A percentile compares a stretch with the other conserved stretches of the same genome.
These are phyloP conservation scores for Anacardium occidentale DNA, from an alignment of 345 rosid species.

Conservation along the genomic window DNA sequence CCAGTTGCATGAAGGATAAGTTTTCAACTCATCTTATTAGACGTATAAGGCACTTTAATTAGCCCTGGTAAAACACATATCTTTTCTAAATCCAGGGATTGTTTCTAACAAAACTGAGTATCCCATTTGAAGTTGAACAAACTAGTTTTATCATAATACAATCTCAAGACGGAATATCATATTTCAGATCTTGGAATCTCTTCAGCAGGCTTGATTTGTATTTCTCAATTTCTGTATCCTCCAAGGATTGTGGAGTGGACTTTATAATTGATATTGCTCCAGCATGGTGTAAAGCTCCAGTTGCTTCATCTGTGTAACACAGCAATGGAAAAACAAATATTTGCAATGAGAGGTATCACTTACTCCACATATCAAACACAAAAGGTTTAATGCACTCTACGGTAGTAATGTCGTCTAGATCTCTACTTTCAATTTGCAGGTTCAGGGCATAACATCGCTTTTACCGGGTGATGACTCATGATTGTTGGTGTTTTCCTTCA, in stretches of 20 bases:
- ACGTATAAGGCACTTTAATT: neutral
- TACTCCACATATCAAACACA: neutral
- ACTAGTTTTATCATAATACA: neutral
- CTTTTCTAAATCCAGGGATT: neutral
- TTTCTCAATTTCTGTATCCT: conserved; percentile 53
- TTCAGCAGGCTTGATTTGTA: conserved; percentile 59
- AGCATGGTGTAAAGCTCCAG: conserved; percentile 46
- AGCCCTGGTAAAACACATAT: neutral
- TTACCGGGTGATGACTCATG: too few species aligned
- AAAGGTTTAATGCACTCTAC: neutral
- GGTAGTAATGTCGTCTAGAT: too few species aligned
- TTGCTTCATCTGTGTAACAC: conserved; percentile 62
- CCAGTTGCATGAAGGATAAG: neutral
- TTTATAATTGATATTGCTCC: conserved; percentile 59
- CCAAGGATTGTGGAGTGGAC: conserved; percentile 51
- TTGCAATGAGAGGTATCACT: neutral
- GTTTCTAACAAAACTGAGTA: neutral
- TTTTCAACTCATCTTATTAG: neutral
- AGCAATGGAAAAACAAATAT: neutral
- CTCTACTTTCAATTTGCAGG: too few species aligned
- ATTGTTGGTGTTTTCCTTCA: too few species aligned
- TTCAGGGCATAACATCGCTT: too few species aligned
- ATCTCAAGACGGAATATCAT: conserved; percentile 27
- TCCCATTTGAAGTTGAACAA: neutral
- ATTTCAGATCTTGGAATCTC: conserved; percentile 57